Evolutionary conservation across 1,284 basidiomycete species (phyloP), one percentile per base, ranked within the genome.

Genomic region (Megacollybia platyphylla): DNA sequence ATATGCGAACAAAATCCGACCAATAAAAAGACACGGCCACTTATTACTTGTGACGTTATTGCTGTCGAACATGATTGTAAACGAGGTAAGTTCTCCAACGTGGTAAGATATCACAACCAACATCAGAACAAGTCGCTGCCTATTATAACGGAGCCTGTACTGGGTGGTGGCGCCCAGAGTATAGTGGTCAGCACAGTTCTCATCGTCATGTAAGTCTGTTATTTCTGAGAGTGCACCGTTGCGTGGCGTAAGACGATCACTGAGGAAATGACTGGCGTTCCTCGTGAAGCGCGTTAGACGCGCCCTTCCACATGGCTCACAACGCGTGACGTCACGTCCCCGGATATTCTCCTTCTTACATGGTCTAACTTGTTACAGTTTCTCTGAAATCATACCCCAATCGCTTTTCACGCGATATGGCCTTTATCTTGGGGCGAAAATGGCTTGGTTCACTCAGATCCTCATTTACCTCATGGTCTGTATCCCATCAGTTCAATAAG

Each of bases 341-440:
- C 31, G 10, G 31, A 15, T 36, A 26, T 47, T 34, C 18, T 44
- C 36, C 31, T 34, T 6, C 31, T 7, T 34, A 34, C 41, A 38
- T 44, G 35, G 48, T 46, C 35, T 46, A 20, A 41, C 41, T 13
- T 40, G 36, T 28, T 41, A 29, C 51, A 87, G 87, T 48, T 90
- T 90, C 56, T 66, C 86, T 39, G 91, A 96, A 63, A 87, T 97
- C 51, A 96, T 96, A 46, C 92, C 92, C 0, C 79, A 89, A 62
- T 87, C 83, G 2, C 64, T 93, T 5, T 97, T 90, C 58, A 93
- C 91, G 8, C 79, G 92, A 11, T 87, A 94, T 66, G 93, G 93
- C 15, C 72, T 97, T 2, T 83, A 84, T 46, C 80, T 97, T 42
- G 93, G 93, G 24, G 92, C 92, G 1, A 87, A 85, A 52, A 89